Conservation (phyloP, 306 rosid species). For the Rosa multiflora region DNA sequence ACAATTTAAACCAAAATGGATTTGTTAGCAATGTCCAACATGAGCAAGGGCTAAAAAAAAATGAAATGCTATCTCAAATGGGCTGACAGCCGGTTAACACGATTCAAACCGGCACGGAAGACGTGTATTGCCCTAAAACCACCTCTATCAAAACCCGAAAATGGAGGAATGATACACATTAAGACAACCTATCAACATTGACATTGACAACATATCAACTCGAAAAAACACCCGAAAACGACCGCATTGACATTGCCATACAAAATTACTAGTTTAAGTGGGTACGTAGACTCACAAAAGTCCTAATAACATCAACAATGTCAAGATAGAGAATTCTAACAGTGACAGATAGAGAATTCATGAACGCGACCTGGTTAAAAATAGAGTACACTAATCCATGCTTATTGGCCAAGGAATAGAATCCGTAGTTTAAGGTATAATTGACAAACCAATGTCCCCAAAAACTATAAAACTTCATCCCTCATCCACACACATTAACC, state of each 20-base stretch:
- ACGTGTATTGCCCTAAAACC: too few relatives aligned
- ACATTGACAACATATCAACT: too few relatives aligned
- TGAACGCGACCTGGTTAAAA: not conserved
- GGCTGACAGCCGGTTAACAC: not conserved
- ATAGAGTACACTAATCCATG: not conserved
- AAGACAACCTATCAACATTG: too few relatives aligned
- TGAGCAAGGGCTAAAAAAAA: not conserved
- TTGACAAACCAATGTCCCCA: not conserved
- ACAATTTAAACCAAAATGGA: not conserved
- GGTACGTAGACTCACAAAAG: not conserved
- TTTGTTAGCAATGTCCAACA: not conserved
- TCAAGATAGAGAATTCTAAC: too few relatives aligned
- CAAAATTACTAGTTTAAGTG: too few relatives aligned
- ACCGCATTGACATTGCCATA: too few relatives aligned
- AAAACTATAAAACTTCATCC: not conserved
- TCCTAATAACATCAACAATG: not conserved
- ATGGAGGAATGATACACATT: too few relatives aligned
- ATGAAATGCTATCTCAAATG: not conserved
- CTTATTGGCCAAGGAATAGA: not conserved
- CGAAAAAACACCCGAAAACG: too few relatives aligned
- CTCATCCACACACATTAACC: not conserved
- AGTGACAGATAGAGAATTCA: not conserved
- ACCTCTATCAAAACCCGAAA: too few relatives aligned
- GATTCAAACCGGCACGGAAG: not conserved
- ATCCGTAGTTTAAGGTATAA: not conserved